Percentiles rank a stretch among this genome's conserved stretches.
Conservation (phyloP, 164 flowering plant genomes). For the Stephania japonica region DNA sequence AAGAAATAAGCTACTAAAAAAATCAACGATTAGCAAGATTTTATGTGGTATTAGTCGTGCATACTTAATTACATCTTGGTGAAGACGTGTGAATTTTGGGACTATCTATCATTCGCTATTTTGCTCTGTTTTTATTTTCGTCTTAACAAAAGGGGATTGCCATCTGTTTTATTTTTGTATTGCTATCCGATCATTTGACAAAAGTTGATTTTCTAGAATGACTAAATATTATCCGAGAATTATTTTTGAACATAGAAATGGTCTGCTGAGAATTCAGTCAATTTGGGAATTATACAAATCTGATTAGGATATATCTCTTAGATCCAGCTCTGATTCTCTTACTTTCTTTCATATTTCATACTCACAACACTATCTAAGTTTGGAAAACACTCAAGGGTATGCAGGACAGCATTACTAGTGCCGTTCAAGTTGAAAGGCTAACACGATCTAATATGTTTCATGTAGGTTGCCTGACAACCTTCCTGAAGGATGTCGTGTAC, state of each 20-base stretch:
- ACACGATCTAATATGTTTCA: neutral
- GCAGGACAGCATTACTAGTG: too few species aligned
- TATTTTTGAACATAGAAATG: neutral
- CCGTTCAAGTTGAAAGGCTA: neutral
- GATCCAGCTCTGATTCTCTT: neutral
- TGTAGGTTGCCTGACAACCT: constrained; percentile 76
- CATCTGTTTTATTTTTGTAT: neutral
- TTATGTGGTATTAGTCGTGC: neutral
- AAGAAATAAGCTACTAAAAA: too few species aligned
- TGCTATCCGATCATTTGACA: neutral
- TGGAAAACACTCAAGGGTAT: too few species aligned
- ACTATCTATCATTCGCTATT: neutral
- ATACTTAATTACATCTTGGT: neutral
- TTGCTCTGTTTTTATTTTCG: too few species aligned
- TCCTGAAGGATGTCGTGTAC: constrained; percentile 74
- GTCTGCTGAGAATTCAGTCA: neutral
- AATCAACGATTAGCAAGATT: neutral
- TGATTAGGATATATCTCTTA: neutral
- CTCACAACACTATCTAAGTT: neutral
- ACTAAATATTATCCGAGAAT: neutral
- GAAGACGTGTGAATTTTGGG: neutral
- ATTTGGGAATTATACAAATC: neutral
- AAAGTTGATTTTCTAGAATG: neutral
- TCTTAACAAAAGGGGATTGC: too few species aligned
- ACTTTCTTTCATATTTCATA: neutral